A percentile compares a stretch with the other conserved stretches of the same genome.
Evolutionary conservation across 169 alveolate genomes (phyloP).

Genomic region (Plasmodium falciparum): DNA sequence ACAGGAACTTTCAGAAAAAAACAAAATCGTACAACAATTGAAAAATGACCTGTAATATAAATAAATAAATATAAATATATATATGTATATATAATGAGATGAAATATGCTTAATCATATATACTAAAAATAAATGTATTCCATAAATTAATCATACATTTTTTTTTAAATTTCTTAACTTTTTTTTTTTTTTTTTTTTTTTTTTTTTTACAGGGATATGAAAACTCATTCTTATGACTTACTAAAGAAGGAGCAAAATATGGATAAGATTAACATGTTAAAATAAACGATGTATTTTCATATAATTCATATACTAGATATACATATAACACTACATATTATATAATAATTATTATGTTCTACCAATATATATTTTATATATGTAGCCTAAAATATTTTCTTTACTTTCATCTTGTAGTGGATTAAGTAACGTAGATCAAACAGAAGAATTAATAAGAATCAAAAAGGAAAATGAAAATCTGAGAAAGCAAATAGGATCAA

Average conservation of each 20-base stretch:
- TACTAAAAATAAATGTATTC: too few species aligned
- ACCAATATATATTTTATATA: neutral
- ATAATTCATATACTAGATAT: neutral
- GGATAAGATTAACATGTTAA: slow-evolving; percentile 67
- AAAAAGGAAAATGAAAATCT: slow-evolving; percentile 75
- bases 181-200: slow-evolving; percentile 9
- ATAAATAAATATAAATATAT: slow-evolving; percentile 15
- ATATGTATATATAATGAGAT: too few species aligned
- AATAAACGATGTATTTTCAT: neutral
- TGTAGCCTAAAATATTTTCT: neutral
- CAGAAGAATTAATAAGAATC: slow-evolving; percentile 72
- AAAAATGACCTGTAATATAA: slow-evolving; percentile 55
- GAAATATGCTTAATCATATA: too few species aligned
- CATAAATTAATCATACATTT: too few species aligned
- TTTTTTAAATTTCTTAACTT: neutral
- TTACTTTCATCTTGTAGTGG: slow-evolving; percentile 39
- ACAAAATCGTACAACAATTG: slow-evolving; percentile 60
- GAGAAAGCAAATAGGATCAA: slow-evolving; percentile 22
- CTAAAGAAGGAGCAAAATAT: slow-evolving; percentile 55
- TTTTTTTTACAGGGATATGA: slow-evolving; percentile 36
- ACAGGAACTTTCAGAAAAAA: slow-evolving; percentile 55
- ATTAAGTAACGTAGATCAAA: slow-evolving; percentile 66
- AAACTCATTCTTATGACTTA: slow-evolving; percentile 42
- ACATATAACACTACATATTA: neutral
- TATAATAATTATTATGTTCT: too few species aligned